Percentiles rank a stretch among this genome's conserved stretches.
Evolutionary conservation across 2,329 filamentous ascomycete genomes (phyloP).

Genomic region (Xylariales sp.): DNA sequence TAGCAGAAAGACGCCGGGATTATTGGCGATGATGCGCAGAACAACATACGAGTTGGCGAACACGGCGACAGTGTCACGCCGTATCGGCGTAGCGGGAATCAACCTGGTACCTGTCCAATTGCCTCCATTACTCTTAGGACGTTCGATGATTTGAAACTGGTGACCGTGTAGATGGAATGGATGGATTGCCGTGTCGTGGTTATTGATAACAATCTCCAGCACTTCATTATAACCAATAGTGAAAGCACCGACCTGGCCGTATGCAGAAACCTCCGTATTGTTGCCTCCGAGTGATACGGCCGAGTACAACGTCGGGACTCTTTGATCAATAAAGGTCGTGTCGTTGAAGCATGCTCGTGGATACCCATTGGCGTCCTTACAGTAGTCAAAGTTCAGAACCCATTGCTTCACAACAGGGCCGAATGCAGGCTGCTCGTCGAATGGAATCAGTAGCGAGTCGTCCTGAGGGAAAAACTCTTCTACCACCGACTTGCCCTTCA

Average conservation of each 20-base stretch:
- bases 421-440: conserved; percentile 63
- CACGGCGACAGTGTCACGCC: conserved; percentile 55
- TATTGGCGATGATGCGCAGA: conserved; percentile 63
- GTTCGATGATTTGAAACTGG: conserved; percentile 65
- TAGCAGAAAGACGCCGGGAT: conserved; percentile 67
- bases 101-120: conserved; percentile 49
- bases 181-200: conserved; percentile 59
- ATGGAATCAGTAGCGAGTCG: conserved; percentile 69
- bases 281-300: conserved; percentile 67
- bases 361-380: conserved; percentile 69
- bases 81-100: conserved; percentile 48
- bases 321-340: conserved; percentile 73
- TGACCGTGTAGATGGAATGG: conserved; percentile 67
- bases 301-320: conserved; percentile 78
- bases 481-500: conserved; percentile 49
- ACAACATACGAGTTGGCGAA: conserved; percentile 60
- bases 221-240: conserved; percentile 54
- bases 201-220: conserved; percentile 63
- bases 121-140: conserved; percentile 53
- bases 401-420: conserved; percentile 66
- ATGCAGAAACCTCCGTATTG: conserved; percentile 57
- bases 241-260: conserved; percentile 58
- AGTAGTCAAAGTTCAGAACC: conserved; percentile 67
- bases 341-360: conserved; percentile 74
- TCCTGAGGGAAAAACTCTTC: conserved; percentile 65